Evolutionary conservation across 1,284 basidiomycete species (phyloP).

Genomic region (Ganoderma boninense): DNA sequence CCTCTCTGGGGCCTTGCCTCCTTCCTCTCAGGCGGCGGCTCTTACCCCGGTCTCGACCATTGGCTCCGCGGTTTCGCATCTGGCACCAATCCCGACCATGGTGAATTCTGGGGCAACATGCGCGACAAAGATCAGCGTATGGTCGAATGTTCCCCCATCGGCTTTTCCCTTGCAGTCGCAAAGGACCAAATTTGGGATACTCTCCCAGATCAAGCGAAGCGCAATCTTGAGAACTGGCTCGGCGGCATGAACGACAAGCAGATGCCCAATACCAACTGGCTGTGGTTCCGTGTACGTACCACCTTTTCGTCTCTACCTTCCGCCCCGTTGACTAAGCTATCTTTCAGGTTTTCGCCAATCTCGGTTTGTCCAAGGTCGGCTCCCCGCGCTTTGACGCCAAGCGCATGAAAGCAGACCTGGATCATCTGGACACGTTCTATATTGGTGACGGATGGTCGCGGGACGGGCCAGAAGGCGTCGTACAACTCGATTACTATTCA

Average conservation of each 20-base stretch:
- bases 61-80: constrained; percentile 74
- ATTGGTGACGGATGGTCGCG: constrained; percentile 80
- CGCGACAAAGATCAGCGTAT: constrained; percentile 81
- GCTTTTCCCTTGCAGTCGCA: constrained; percentile 74
- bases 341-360: constrained; percentile 75
- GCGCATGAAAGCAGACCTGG: constrained; percentile 78
- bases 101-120: constrained; percentile 82
- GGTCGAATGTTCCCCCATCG: constrained; percentile 84
- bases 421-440: constrained; percentile 83
- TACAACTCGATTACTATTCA: constrained; percentile 84
- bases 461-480: constrained; percentile 79
- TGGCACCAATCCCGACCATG: constrained; percentile 69
- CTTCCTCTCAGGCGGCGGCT: constrained; percentile 68
- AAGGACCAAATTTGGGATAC: constrained; percentile 73
- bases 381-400: constrained; percentile 64
- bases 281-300: constrained; percentile 75
- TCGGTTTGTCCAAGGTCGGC: constrained; percentile 71
- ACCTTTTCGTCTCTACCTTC: constrained; percentile 2
- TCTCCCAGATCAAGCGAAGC: constrained; percentile 60
- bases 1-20: constrained; percentile 81
- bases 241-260: constrained; percentile 81
- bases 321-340: neutral
- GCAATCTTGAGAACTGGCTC: constrained; percentile 71
- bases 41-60: constrained; percentile 60
- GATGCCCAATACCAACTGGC: constrained; percentile 81